Percentiles rank a stretch among this genome's conserved stretches.
These are phyloP conservation scores for Begonia peltatifolia DNA, from an alignment of 306 rosid genomes.

Conservation along the genomic window DNA sequence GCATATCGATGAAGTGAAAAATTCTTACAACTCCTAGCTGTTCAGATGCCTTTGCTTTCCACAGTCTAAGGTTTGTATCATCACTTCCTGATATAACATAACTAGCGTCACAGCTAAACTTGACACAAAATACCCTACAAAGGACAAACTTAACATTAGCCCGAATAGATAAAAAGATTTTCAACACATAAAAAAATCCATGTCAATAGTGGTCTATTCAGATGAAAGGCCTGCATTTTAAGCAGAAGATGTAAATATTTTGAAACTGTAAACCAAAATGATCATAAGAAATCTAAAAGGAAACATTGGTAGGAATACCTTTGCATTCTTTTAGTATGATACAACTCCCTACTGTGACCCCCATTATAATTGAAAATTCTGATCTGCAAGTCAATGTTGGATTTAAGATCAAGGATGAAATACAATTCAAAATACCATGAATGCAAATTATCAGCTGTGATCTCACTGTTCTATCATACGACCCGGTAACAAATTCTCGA, in stretches of 20 bases:
- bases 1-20: neutral
- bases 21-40: slow-evolving; percentile 88
- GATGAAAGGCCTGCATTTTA: too few species aligned
- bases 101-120: slow-evolving; percentile 85
- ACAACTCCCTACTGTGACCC: slow-evolving; percentile 90
- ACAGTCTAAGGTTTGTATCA: slow-evolving; percentile 87
- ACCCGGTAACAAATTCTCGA: slow-evolving; percentile 94
- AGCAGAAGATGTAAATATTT: neutral
- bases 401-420: neutral
- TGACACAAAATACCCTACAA: slow-evolving; percentile 84
- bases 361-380: slow-evolving; percentile 74
- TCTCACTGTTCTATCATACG: slow-evolving; percentile 95
- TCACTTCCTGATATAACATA: slow-evolving; percentile 94
- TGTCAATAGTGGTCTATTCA: too few species aligned
- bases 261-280: neutral
- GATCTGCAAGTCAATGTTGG: slow-evolving; percentile 25
- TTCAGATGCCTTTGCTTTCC: slow-evolving; percentile 96
- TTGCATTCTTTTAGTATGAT: slow-evolving; percentile 93
- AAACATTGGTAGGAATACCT: slow-evolving; percentile 24
- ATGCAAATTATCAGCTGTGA: slow-evolving; percentile 5
- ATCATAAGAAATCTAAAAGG: neutral
- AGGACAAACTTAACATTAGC: neutral
- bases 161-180: neutral
- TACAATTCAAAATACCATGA: neutral
- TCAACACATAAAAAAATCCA: neutral